These are phyloP conservation scores for Pueraria montana DNA, from an alignment of 306 rosid species.

Conservation along the genomic window DNA sequence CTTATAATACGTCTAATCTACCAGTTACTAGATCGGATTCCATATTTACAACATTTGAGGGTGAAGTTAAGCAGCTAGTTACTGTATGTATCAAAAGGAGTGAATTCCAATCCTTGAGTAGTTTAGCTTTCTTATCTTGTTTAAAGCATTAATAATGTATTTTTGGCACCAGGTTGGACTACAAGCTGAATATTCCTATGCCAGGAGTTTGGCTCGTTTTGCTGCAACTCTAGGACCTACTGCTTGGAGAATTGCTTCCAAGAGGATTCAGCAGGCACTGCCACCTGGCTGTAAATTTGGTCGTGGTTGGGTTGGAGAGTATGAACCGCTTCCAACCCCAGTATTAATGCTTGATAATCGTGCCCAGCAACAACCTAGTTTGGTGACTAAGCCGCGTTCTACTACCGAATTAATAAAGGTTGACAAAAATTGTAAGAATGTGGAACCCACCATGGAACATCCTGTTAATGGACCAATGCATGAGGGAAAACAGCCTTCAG, in stretches of 20 bases:
- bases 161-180: constrained; percentile 83
- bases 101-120: constrained; percentile 44
- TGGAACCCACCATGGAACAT: constrained; percentile 56
- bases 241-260: constrained; percentile 95
- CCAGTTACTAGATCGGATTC: constrained; percentile 77
- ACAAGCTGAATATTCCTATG: constrained; percentile 95
- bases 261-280: constrained; percentile 85
- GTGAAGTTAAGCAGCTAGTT: constrained; percentile 90
- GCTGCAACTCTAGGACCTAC: constrained; percentile 89
- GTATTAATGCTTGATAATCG: constrained; percentile 73
- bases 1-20: constrained; percentile 67
- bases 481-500: constrained; percentile 61
- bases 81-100: constrained; percentile 69
- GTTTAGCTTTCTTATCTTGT: constrained; percentile 32
- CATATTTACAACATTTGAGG: constrained; percentile 79
- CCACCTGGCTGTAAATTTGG: constrained; percentile 92
- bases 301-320: constrained; percentile 99
- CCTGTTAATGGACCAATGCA: constrained; percentile 54
- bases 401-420: constrained; percentile 56
- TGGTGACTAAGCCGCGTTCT: constrained; percentile 54
- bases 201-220: constrained; percentile 98
- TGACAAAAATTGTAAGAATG: constrained; percentile 58
- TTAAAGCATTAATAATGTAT: constrained; percentile 34
- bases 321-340: constrained; percentile 96
- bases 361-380: constrained; percentile 64